Evolutionary conservation across 805 yeast genomes (phyloP), one percentile per base, ranked within the genome.

Genomic region (Candida mattraensis): DNA sequence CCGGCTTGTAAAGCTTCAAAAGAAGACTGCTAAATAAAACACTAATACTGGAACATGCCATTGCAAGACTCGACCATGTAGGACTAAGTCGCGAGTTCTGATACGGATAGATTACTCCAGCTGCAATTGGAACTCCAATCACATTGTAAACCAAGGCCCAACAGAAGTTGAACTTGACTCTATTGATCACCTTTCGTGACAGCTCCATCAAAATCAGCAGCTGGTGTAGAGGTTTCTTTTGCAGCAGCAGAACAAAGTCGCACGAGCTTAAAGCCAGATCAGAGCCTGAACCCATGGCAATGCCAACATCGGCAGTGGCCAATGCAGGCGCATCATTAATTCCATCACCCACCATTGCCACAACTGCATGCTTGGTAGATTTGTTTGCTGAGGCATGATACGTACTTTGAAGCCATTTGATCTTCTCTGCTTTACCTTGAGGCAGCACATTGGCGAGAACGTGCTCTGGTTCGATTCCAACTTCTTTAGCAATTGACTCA

Each of bases 291-390:
- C 88, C 83, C 42, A 84, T 65, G 0, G 93, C 88, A 29, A 84
- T 70, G 3, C 93, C 93, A 14, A 85, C 79, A 60, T 83, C 87
- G 0, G 93, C 87, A 1, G 74, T 64, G 3, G 87, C 74, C 33
- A 85, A 62, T 0, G 93, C 87, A 1, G 91, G 91, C 0, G 93
- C 87, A 58, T 85, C 93, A 54, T 84, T 85, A 21, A 84, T 78
- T 14, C 93, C 93, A 50, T 84, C 93, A 7, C 93, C 93, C 7
- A 84, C 80, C 89, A 84, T 83, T 0, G 87, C 88, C 3, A 79
- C 81, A 15, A 74, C 50, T 27, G 56, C 50, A 13, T 34, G 54
- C 48, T 11, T 52, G 18, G 37, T 47, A 21, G 40, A 36, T 18
- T 23, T 35, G 23, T 41, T 45, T 5, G 33, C 28, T 3, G 40